Evolutionary conservation across 2,329 filamentous ascomycete genomes (phyloP).

Genomic region (Botryosphaeria dothidea): DNA sequence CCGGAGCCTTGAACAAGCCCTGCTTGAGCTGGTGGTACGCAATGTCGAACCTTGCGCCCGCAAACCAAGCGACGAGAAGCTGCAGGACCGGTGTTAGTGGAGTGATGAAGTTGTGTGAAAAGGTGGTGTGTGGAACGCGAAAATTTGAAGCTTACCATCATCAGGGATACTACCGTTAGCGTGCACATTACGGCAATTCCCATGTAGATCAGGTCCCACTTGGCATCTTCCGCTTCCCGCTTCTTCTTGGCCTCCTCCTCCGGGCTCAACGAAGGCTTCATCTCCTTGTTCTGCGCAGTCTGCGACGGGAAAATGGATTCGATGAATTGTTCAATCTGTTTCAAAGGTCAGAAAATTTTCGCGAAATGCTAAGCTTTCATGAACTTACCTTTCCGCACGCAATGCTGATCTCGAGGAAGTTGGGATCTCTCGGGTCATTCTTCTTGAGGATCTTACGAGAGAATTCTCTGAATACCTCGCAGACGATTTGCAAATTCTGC

Average conservation of each 20-base stretch:
- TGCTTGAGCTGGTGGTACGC: conserved; percentile 60
- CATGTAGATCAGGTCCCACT: conserved; percentile 63
- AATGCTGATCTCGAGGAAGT: conserved; percentile 87
- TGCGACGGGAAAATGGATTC: conserved; percentile 89
- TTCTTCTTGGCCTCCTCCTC: conserved; percentile 60
- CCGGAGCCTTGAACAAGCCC: conserved; percentile 15
- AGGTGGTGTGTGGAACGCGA: conserved; percentile 19
- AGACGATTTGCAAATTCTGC: conserved; percentile 81
- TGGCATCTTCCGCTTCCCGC: conserved; percentile 54
- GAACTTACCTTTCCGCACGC: conserved; percentile 76
- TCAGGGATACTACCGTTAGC: conserved; percentile 68
- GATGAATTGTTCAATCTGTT: conserved; percentile 89
- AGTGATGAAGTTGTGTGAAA: neutral
- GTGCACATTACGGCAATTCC: conserved; percentile 65
- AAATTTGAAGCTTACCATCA: conserved; percentile 68
- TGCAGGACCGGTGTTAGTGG: neutral
- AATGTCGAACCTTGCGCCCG: conserved; percentile 81
- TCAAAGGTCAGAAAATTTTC: neutral
- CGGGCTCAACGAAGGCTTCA: conserved; percentile 37
- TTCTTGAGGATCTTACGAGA: conserved; percentile 82
- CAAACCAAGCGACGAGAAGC: conserved; percentile 71
- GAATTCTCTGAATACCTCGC: conserved; percentile 78
- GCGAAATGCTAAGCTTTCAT: neutral
- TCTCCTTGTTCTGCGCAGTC: conserved; percentile 38
- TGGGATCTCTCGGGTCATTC: conserved; percentile 91